Percentiles rank a stretch among this genome's conserved stretches.
Conservation (phyloP, 345 rosid genomes). For the Brassica cretica region DNA sequence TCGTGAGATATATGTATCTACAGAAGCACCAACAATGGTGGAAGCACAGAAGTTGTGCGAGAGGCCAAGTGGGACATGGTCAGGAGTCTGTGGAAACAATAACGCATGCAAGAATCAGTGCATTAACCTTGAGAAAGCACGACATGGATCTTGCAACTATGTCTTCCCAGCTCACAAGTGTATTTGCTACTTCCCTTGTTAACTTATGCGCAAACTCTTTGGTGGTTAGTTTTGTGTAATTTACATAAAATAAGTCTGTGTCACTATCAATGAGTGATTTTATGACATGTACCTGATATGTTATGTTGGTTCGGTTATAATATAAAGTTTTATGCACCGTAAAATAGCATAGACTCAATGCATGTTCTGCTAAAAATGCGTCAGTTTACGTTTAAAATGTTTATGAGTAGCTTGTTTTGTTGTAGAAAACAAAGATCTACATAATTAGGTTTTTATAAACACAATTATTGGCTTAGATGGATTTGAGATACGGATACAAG, state of each 20-base stretch:
- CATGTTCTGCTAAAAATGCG: not conserved
- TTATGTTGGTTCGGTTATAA: conserved; percentile 13
- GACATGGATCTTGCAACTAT: conserved; percentile 34
- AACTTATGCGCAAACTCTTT: not conserved
- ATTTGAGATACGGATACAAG: not conserved
- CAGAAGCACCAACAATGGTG: conserved; percentile 28
- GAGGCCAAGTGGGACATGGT: conserved; percentile 23
- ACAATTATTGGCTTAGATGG: not conserved
- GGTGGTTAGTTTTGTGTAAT: not conserved
- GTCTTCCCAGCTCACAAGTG: conserved; percentile 29
- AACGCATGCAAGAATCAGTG: conserved; percentile 13
- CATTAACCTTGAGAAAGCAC: conserved; percentile 39
- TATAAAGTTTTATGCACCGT: not conserved
- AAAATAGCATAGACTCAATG: not conserved
- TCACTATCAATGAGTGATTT: not conserved
- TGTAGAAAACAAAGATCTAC: not conserved
- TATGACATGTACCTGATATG: conserved; percentile 6
- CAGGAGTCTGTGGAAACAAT: conserved; percentile 30
- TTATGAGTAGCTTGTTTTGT: not conserved
- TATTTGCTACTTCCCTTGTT: conserved; percentile 24
- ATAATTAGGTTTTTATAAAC: not conserved
- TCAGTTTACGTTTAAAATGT: not conserved
- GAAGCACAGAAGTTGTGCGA: conserved; percentile 21
- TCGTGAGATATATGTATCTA: not conserved
- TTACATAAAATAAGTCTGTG: conserved; percentile 17